Percentiles rank a stretch among this genome's conserved stretches.
phyloP scores from a whole-genome alignment of 2,329 filamentous ascomycete species.

The Alternaria angustiovoidea region DNA sequence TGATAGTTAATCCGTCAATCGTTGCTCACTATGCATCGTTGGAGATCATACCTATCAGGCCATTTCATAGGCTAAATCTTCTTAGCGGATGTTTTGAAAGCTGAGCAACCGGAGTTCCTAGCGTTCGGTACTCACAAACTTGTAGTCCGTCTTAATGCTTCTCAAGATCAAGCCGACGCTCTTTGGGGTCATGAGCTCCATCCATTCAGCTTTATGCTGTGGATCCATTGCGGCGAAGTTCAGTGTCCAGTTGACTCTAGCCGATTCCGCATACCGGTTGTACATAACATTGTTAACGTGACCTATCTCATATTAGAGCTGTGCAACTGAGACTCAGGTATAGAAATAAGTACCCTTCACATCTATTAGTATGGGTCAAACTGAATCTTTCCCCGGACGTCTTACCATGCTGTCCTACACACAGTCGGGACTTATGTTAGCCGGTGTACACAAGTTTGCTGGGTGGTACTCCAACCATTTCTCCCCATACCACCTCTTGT shows the following conservation, averaged over 20 bases:
- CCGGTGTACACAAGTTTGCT: conserved; percentile 8
- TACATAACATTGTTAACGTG: conserved; percentile 92
- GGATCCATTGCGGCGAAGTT: conserved; percentile 73
- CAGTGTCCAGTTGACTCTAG: conserved; percentile 78
- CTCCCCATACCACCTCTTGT: conserved; percentile 80
- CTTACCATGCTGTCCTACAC: conserved; percentile 64
- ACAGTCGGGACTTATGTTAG: conserved; percentile 36
- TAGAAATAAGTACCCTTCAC: conserved; percentile 18
- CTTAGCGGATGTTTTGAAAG: neutral
- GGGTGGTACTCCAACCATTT: conserved; percentile 70
- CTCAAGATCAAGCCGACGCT: conserved; percentile 78
- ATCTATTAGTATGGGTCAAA: conserved; percentile 11
- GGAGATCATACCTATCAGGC: conserved; percentile 67
- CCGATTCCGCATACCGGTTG: conserved; percentile 82
- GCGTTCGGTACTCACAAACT: conserved; percentile 71
- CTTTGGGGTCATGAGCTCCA: conserved; percentile 70
- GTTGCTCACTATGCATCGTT: neutral
- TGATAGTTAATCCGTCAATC: conserved; percentile 11
- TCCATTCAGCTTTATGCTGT: conserved; percentile 69
- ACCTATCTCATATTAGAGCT: conserved; percentile 52
- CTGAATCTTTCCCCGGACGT: conserved; percentile 9
- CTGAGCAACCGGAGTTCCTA: neutral
- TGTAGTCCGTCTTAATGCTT: conserved; percentile 83
- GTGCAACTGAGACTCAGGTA: neutral
- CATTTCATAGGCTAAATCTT: conserved; percentile 72